Conservation (phyloP, 805 yeast genomes). For the Isabelozyma rhagii region DNA sequence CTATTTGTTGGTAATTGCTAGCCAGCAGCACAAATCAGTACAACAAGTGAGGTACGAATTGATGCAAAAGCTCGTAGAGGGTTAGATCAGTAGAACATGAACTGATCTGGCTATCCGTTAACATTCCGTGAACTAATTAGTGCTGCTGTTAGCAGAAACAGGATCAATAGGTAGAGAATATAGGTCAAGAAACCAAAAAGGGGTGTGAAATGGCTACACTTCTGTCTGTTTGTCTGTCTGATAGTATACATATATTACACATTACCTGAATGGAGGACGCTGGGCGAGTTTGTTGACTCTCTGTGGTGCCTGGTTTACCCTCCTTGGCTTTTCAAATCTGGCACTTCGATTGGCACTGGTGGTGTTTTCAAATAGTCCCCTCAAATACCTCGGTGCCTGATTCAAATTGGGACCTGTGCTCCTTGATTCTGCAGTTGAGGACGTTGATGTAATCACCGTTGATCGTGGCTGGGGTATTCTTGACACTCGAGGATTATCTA, state of each 20-base stretch:
- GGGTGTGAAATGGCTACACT: neutral
- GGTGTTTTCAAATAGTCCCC: slow-evolving; percentile 30
- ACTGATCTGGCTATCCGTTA: too few species aligned
- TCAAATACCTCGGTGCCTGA: slow-evolving; percentile 43
- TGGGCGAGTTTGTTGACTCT: neutral
- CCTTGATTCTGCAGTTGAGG: neutral
- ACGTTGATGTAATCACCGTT: neutral
- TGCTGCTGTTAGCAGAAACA: too few species aligned
- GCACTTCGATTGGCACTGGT: neutral
- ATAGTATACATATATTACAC: slow-evolving; percentile 4
- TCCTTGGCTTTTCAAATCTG: neutral
- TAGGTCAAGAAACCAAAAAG: too few species aligned
- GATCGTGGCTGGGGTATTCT: slow-evolving; percentile 18
- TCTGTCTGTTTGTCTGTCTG: neutral
- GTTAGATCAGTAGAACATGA: neutral
- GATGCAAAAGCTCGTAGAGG: slow-evolving; percentile 22
- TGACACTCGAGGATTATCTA: slow-evolving; percentile 21
- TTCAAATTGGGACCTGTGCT: slow-evolving; percentile 33
- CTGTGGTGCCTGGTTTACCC: neutral
- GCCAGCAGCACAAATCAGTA: slow-evolving; percentile 41
- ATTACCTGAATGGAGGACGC: neutral
- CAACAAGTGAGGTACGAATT: slow-evolving; percentile 42
- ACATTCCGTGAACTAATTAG: too few species aligned
- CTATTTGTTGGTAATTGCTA: slow-evolving; percentile 34
- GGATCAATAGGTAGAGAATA: too few species aligned